Base-by-base conservation (phyloP, 768 basidiomycete species). In the Termitomyces sp. region DNA sequence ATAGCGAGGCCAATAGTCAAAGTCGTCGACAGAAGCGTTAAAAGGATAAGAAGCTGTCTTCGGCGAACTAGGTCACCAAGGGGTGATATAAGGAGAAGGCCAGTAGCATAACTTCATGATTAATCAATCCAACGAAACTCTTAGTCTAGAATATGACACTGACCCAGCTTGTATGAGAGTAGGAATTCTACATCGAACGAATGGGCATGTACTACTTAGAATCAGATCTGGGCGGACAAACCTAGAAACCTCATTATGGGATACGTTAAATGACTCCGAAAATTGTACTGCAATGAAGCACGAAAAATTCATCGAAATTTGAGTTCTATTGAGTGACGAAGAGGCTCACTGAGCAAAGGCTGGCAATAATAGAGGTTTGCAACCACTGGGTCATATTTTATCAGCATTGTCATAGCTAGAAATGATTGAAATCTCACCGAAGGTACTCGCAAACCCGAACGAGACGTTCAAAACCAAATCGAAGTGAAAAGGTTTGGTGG, bases 351-450 rank as follows among this genome's bases (percentile, higher is more conserved):
- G 14, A 93, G 74, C 66, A 94, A 70, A 0, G 92, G 92, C 74
- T 92, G 90, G 63, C 87, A 89, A 65, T 93, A 94, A 69, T 93
- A 94, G 51, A 94, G 70, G 68, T 94, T 94, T n/a, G 85, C 82
- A 14, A 86, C 86, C 47, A 76, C 87, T 88, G 14, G 32, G 15
- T 2, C 34, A 9, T 17, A 40, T 36, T 36, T 5, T 12, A 29
- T 63, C n/a, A 60, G 47, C 12, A 8, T 8, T 17, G 15, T 4
- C 40, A 17, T 8, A 9, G 29, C 17, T 15, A 32, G 8, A 34
- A 37, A 46, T 3, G 7, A 20, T 12, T 8, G 6, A 46, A 37
- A 38, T 46, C 59, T 57, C 50, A 81, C 79, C 76, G 70, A 86
- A 83, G 25, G 87, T 88, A 61, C 85, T 82, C 25, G 82, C 82